phyloP scores from a whole-genome alignment of 441 rosid species.

The Flueggea neowawraea region DNA sequence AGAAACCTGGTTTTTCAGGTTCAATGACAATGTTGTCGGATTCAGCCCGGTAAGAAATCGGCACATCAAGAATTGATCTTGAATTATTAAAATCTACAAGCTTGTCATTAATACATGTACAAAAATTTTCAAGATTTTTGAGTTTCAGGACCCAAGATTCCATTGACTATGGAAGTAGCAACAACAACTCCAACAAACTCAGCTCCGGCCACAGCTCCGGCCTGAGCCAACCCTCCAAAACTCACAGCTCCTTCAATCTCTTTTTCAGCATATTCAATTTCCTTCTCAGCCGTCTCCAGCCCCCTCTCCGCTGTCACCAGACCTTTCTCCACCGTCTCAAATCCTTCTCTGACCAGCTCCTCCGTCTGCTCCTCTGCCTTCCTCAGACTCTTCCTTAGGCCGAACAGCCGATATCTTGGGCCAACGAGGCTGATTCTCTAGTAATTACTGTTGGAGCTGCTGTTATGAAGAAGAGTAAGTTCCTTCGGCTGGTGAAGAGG shows the following conservation, averaged over 20 bases:
- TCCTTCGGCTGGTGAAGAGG: conserved; percentile 44
- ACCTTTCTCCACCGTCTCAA: conserved; percentile 70
- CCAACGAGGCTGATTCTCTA: conserved; percentile 37
- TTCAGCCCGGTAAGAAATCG: no score
- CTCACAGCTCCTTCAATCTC: conserved; percentile 42
- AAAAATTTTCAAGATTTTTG: conserved; percentile 24
- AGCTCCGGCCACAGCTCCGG: conserved; percentile 72
- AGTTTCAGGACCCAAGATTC: conserved; percentile 72
- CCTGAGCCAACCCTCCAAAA: conserved; percentile 72
- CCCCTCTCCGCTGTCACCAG: conserved; percentile 53
- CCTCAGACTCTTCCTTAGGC: conserved; percentile 69
- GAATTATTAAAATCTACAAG: no score
- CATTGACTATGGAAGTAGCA: conserved; percentile 71
- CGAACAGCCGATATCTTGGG: conserved; percentile 75
- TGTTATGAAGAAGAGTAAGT: conserved; percentile 47
- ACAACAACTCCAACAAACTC: conserved; percentile 68
- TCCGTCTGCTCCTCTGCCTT: conserved; percentile 74
- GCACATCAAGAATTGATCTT: no score
- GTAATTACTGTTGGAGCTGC: conserved; percentile 41
- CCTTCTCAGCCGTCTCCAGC: conserved; percentile 43
- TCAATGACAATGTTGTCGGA: no score
- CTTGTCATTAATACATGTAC: no score
- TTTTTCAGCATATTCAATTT: conserved; percentile 27
- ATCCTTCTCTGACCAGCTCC: conserved; percentile 67
- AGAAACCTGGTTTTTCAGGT: no score